Percentiles rank a stretch among this genome's conserved stretches.
Evolutionary conservation across 768 basidiomycete species (phyloP).

Genomic region (Boletus bicolor): DNA sequence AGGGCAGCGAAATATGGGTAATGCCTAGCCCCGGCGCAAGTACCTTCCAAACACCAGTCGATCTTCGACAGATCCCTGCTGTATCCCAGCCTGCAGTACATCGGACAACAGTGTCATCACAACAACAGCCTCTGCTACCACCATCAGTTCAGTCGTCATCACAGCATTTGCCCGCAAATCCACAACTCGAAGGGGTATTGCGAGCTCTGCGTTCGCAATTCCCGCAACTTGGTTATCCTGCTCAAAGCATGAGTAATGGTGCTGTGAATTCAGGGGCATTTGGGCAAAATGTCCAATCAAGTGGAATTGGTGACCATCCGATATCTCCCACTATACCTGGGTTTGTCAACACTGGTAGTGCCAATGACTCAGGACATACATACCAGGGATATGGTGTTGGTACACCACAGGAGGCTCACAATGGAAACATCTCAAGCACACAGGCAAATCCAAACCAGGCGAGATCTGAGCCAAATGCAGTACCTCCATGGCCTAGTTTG

Average conservation of each 20-base stretch:
- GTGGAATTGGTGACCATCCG: neutral
- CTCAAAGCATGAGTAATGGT: neutral
- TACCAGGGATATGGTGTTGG: slow-evolving; percentile 9
- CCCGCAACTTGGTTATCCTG: slow-evolving; percentile 4
- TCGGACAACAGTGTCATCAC: neutral
- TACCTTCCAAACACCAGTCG: neutral
- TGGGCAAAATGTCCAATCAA: neutral
- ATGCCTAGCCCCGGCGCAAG: neutral
- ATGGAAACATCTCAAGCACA: neutral
- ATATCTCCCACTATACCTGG: neutral
- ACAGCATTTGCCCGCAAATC: neutral
- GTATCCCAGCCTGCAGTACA: neutral
- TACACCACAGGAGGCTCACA: neutral
- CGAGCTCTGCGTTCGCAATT: slow-evolving; percentile 14
- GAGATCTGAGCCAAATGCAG: neutral
- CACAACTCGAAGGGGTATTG: slow-evolving; percentile 16
- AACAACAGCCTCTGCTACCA: neutral
- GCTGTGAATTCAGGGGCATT: neutral
- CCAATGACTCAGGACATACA: neutral
- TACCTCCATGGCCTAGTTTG: neutral
- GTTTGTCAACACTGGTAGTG: neutral
- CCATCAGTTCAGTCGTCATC: neutral
- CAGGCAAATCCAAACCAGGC: slow-evolving; percentile 5
- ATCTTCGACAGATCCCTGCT: slow-evolving; percentile 1
- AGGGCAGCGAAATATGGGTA: neutral